These are phyloP conservation scores for Sclerotinia borealis DNA, from an alignment of 2,329 filamentous ascomycete species.

Conservation along the genomic window DNA sequence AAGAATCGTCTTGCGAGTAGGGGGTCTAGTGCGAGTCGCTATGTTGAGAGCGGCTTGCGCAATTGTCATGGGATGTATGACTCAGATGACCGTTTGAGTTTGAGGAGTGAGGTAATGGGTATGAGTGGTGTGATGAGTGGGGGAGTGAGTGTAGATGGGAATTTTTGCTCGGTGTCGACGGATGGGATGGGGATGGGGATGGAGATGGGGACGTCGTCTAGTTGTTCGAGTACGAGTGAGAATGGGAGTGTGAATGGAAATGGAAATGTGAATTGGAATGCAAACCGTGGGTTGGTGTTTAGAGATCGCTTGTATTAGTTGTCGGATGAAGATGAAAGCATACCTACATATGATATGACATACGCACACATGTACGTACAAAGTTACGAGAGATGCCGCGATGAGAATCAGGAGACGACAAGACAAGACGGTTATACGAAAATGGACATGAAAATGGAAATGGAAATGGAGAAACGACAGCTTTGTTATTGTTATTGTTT, in stretches of 20 bases:
- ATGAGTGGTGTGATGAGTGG: too few species aligned
- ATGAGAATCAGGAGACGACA: not conserved
- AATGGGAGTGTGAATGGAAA: not conserved
- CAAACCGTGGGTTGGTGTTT: slow-evolving; percentile 35
- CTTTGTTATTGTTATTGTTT: not conserved
- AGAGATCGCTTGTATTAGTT: slow-evolving; percentile 41
- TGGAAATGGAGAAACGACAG: not conserved
- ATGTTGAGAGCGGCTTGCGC: slow-evolving; percentile 13
- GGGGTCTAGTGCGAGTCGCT: not conserved
- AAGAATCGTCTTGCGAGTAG: not conserved
- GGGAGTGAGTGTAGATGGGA: slow-evolving; percentile 16
- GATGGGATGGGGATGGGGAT: too few species aligned
- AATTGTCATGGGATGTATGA: slow-evolving; percentile 18
- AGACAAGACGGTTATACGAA: not conserved
- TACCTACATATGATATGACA: too few species aligned
- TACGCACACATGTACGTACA: not conserved
- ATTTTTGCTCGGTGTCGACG: too few species aligned
- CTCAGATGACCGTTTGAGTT: too few species aligned
- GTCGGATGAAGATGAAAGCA: too few species aligned
- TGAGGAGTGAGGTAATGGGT: too few species aligned
- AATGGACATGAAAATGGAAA: too few species aligned
- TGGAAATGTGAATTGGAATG: not conserved
- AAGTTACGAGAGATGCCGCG: slow-evolving; percentile 3
- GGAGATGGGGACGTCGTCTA: too few species aligned
- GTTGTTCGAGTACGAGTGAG: not conserved